Evolutionary conservation across 139 green algal genomes (phyloP), one percentile per base, ranked within the genome.

Genomic region (Chlamydomonas asymmetrica): DNA sequence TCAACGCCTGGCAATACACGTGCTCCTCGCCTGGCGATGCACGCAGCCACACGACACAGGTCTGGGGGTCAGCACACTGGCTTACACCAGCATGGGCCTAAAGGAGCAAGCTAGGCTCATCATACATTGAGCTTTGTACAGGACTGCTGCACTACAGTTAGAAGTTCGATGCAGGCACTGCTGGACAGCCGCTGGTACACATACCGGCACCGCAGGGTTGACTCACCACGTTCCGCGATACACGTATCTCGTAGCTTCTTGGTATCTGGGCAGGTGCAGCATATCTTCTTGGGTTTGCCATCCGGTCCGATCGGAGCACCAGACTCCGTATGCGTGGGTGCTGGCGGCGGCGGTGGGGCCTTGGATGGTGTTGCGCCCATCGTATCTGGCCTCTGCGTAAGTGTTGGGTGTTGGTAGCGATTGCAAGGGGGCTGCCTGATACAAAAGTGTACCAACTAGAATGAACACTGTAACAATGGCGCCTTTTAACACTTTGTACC

Each of bases 261-360:
- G 38, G 94, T 98, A 35, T 97, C 92, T 0, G 94, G 94, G 81
- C 94, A 98, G 3, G 92, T 87, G 75, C 94, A 98, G 89, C 94
- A 98, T 39, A 98, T 98, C 79, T 94, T 97, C 81, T 95, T 94
- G 0, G 82, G 79, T 32, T 75, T 83, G 31, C 77, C 77, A 60
- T 83, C 77, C 0, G 77, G 64, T 4, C 77, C 77, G 25, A 83
- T 74, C 6, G 77, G 77, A 34, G 65, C 66, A 66, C 63, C 75
- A 10, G 67, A 38, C 32, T 57, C 41, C 16, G 66, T 66, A 35
- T 56, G 32, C 10, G 75, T 29, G 37, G 66, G 45, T 25, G 75
- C 6, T n/a, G 75, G 71, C n/a, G n/a, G n/a, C n/a, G n/a, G n/a
- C n/a, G n/a, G n/a, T n/a, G n/a, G n/a, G n/a, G n/a, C n/a, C n/a